Base-by-base conservation (phyloP, 345 rosid genomes). In the Psidium friedrichsthalianum region DNA sequence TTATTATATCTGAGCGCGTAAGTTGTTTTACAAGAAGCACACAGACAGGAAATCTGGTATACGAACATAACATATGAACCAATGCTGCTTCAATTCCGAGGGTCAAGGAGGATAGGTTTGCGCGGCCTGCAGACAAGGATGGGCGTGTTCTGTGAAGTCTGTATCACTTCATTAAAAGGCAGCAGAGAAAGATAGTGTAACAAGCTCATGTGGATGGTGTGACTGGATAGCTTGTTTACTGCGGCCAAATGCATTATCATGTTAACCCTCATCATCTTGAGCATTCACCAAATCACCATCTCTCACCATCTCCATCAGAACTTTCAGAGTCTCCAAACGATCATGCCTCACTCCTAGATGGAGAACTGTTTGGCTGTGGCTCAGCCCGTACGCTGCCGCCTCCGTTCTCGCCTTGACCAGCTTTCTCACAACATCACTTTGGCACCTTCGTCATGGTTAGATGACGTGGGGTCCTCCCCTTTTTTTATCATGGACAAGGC, bases 381-480 rank as follows among this genome's bases (percentile, higher is more conserved):
- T 47, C 1, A 22, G 52, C 53, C 4, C 54, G 0, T 3, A 14
- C 44, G 11, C 11, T 0, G 2, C 6, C 1, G 1, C n/a, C 61
- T 74, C 53, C 0, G 5, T 13, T 12, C 36, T 80, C 3, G 54
- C 44, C 13, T 54, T 74, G n/a, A 27, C 8, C 6, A 74, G n/a
- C 52, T 76, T 74, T 49, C 16, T 9, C 27, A 76, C 11, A 6
- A 85, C 82, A 6, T 40, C 7, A 24, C 0, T 44, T 74, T 21
- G 59, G 3, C 86, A 44, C 83, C 47, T 47, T 85, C 86, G 74
- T 85, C 0, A 6, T 49, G 18, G 86, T 82, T 47, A 85, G 40
- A 56, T 85, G 86, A 8, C 74, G 86, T 5, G 86, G 86, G 52
- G 2, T 25, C 64, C 69, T 85, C 21, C 81, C 82, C 14, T 85